phyloP scores from a whole-genome alignment of 176 grass and related monocot genomes.

The Aechmea fasciata region DNA sequence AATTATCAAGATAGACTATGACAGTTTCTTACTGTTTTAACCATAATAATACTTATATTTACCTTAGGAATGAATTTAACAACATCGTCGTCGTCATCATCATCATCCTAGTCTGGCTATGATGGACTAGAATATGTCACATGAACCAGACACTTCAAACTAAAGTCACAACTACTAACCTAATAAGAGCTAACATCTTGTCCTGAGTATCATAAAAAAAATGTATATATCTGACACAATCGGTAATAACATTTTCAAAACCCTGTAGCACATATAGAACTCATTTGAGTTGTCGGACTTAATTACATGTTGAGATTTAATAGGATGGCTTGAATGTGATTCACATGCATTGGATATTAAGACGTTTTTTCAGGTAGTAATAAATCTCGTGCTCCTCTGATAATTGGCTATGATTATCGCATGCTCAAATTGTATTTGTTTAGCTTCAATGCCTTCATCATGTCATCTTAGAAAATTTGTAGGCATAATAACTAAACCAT shows the following conservation, averaged over 20 bases:
- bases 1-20: no score
- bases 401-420: neutral
- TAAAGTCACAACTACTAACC: neutral
- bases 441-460: neutral
- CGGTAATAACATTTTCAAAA: neutral
- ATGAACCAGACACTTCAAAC: neutral
- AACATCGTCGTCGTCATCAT: neutral
- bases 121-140: neutral
- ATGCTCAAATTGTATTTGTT: neutral
- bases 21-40: no score
- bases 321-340: neutral
- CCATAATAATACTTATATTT: no score
- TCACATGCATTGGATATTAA: neutral
- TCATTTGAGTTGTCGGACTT: neutral
- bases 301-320: neutral
- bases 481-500: neutral
- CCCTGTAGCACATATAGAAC: neutral
- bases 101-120: neutral
- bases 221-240: neutral
- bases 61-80: neutral
- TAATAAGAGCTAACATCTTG: neutral
- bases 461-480: neutral
- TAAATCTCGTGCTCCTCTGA: neutral
- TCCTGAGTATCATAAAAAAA: neutral
- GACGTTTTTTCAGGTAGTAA: neutral